phyloP scores from a whole-genome alignment of 257 asterid species.

The Solanum phureja region DNA sequence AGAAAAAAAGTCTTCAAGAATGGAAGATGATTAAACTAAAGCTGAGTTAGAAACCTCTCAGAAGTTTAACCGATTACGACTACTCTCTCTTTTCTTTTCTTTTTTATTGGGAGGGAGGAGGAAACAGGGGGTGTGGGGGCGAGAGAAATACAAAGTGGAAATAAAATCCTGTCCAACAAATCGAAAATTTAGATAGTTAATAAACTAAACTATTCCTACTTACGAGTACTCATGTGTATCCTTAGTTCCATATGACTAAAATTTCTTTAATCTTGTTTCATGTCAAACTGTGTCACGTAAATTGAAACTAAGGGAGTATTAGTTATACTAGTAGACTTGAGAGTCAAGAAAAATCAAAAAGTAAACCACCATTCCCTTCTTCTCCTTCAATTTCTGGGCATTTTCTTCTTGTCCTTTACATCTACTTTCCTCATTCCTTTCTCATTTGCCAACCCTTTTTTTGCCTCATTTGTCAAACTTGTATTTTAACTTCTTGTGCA shows the following conservation, averaged over 20 bases:
- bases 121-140: not conserved
- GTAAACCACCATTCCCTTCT: not conserved
- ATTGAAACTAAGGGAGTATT: too few species aligned
- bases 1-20: not conserved
- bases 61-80: not conserved
- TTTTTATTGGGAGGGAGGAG: not conserved
- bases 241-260: too few species aligned
- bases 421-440: not conserved
- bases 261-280: not conserved
- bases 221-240: not conserved
- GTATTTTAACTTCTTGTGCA: too few species aligned
- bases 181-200: too few species aligned
- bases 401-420: not conserved
- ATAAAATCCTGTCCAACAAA: fast-evolving
- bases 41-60: not conserved
- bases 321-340: not conserved
- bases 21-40: not conserved
- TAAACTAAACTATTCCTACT: fast-evolving
- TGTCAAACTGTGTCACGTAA: too few species aligned
- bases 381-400: not conserved
- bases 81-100: not conserved
- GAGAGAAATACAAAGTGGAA: not conserved
- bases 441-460: not conserved
- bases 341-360: not conserved
- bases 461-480: too few species aligned